Conservation (phyloP, 805 yeast species). For the Candida sphagnicola region DNA sequence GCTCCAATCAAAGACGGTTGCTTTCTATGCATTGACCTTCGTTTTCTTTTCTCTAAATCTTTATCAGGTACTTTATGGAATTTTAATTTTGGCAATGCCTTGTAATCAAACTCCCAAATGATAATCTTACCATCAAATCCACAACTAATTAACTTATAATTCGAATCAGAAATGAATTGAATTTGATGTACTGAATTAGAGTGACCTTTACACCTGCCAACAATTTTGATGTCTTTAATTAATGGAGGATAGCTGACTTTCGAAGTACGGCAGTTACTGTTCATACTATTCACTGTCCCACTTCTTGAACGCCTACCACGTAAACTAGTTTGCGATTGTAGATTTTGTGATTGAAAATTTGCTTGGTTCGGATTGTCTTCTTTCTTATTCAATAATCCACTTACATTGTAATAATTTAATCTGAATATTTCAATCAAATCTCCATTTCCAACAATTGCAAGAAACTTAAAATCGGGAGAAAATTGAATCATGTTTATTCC, state of each 20-base stretch:
- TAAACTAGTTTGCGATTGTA: constrained; percentile 1
- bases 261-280: constrained; percentile 3
- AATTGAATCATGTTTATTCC: constrained; percentile 51
- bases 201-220: constrained; percentile 37
- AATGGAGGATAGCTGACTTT: constrained; percentile 25
- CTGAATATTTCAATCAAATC: constrained; percentile 42
- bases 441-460: constrained; percentile 51
- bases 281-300: constrained; percentile 32
- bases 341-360: neutral
- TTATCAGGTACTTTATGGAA: constrained; percentile 5
- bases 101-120: constrained; percentile 43
- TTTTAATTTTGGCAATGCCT: constrained; percentile 36
- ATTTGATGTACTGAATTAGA: constrained; percentile 31
- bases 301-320: constrained; percentile 34
- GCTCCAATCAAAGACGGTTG: constrained; percentile 4
- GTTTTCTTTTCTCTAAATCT: constrained; percentile 1
- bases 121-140: constrained; percentile 38
- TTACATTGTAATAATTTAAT: constrained; percentile 38
- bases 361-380: neutral
- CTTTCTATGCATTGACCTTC: constrained; percentile 6
- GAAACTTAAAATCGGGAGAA: constrained; percentile 46
- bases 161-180: constrained; percentile 21
- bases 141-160: constrained; percentile 32
- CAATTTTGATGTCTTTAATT: constrained; percentile 33
- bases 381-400: constrained; percentile 24